Evolutionary conservation across 352 stramenopile species (phyloP).

Genomic region (Globisporangium carolinianum): DNA sequence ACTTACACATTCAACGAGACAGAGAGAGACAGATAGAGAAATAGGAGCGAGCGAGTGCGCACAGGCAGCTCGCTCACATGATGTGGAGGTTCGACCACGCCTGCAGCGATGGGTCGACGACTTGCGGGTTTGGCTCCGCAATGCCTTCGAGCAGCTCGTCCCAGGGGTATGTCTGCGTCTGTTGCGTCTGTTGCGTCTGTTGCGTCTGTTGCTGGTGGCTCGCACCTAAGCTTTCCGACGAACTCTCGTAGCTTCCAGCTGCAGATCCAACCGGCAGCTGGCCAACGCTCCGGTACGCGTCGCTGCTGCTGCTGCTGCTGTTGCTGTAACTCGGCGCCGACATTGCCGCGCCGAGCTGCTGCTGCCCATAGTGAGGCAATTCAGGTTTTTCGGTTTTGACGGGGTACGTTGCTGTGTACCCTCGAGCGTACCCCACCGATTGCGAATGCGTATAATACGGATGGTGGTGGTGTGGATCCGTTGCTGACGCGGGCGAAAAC

Average conservation of each 20-base stretch:
- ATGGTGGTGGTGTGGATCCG: conserved; percentile 6
- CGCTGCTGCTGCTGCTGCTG: conserved; percentile 5
- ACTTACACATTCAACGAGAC: background rate
- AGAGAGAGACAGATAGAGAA: too few species aligned
- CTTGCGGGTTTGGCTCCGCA: conserved; percentile 30
- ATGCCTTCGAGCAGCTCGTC: conserved; percentile 77
- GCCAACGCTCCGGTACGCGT: too few species aligned
- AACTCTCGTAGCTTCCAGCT: conserved; percentile 8
- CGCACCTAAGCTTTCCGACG: conserved; percentile 3
- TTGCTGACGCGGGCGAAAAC: conserved; percentile 6
- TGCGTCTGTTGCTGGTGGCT: conserved; percentile 4
- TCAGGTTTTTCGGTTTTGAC: conserved; percentile 7
- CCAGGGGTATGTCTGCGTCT: conserved; percentile 30
- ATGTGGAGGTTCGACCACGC: conserved; percentile 72
- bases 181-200: conserved; percentile 1
- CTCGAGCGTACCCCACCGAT: conserved; percentile 1
- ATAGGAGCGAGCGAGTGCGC: too few species aligned
- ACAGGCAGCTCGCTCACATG: conserved; percentile 23
- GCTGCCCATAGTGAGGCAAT: conserved; percentile 3
- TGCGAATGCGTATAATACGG: conserved; percentile 1
- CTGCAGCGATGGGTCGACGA: conserved; percentile 50
- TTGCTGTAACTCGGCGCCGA: conserved; percentile 1
- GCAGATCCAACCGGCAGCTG: background rate
- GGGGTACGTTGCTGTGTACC: background rate
- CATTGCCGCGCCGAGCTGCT: conserved; percentile 2